A percentile compares a stretch with the other conserved stretches of the same genome.
Evolutionary conservation across 1,139 yeast species (phyloP).

Genomic region (Magnusiomyces sp.): DNA sequence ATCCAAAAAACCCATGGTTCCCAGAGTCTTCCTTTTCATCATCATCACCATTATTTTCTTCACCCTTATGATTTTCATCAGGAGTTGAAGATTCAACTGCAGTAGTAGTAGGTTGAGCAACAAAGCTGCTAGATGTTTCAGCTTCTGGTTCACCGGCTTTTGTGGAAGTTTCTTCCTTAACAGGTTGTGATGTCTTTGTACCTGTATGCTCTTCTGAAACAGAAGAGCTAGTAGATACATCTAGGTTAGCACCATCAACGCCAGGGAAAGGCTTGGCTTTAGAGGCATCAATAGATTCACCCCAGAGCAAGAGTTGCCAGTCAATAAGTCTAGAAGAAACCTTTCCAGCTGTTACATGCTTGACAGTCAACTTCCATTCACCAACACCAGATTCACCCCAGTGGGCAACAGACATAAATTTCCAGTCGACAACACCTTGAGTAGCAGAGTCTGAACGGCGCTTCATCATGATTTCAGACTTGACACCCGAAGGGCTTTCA

Average conservation of each 20-base stretch:
- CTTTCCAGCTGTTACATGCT: slow-evolving; percentile 36
- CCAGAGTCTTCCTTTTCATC: slow-evolving; percentile 3
- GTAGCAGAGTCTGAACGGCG: slow-evolving; percentile 50
- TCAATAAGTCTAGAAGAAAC: slow-evolving; percentile 37
- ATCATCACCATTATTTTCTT: background rate
- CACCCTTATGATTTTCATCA: background rate
- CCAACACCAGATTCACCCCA: slow-evolving; percentile 91
- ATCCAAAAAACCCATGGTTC: slow-evolving; percentile 13
- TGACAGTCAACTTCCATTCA: slow-evolving; percentile 68
- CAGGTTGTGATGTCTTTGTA: background rate
- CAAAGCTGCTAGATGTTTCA: slow-evolving; percentile 5
- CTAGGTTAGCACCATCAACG: slow-evolving; percentile 14
- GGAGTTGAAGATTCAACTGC: slow-evolving; percentile 1
- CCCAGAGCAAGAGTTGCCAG: slow-evolving; percentile 80
- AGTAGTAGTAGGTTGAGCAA: slow-evolving; percentile 3
- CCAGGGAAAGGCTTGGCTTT: slow-evolving; percentile 45
- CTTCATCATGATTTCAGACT: slow-evolving; percentile 66
- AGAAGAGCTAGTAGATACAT: slow-evolving; percentile 10
- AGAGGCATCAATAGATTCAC: slow-evolving; percentile 59
- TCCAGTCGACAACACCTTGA: slow-evolving; percentile 73
- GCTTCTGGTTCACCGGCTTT: background rate
- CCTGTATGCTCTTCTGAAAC: slow-evolving; percentile 9
- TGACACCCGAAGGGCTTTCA: slow-evolving; percentile 65
- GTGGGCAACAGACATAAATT: slow-evolving; percentile 95
- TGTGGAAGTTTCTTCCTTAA: slow-evolving; percentile 8